These are phyloP conservation scores for Naganishia cerealis DNA, from an alignment of 1,284 basidiomycete genomes.

Conservation along the genomic window DNA sequence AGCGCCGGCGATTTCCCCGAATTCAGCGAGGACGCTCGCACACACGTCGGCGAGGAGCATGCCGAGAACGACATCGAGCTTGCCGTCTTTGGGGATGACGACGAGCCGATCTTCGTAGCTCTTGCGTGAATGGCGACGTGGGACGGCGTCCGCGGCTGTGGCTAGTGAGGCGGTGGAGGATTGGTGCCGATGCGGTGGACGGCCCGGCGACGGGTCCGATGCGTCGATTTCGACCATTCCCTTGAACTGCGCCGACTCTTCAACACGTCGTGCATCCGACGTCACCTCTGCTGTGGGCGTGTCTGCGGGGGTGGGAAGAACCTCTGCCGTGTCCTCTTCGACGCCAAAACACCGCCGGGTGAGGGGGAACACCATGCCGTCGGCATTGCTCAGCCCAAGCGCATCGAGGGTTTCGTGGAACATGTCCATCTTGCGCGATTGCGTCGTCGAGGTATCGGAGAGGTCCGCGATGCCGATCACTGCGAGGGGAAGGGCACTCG, in stretches of 20 bases:
- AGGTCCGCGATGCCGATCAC: conserved; percentile 36
- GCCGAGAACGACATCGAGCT: conserved; percentile 34
- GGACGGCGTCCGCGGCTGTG: not conserved
- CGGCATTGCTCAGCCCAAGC: conserved; percentile 22
- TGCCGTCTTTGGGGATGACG: conserved; percentile 34
- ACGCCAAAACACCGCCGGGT: conserved; percentile 34
- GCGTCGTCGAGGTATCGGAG: conserved; percentile 29
- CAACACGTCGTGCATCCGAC: conserved; percentile 24
- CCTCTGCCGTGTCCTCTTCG: conserved; percentile 27
- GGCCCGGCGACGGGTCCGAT: conserved; percentile 21
- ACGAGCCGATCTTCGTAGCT: conserved; percentile 34
- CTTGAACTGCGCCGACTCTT: conserved; percentile 32
- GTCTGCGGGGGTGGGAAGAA: not conserved
- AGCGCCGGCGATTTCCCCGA: conserved; percentile 34
- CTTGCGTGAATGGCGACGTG: conserved; percentile 5
- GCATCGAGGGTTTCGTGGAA: conserved; percentile 29
- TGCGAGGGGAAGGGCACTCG: conserved; percentile 32
- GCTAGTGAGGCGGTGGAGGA: conserved; percentile 1
- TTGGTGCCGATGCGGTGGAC: conserved; percentile 13
- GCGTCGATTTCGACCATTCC: conserved; percentile 37
- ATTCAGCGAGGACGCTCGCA: conserved; percentile 34
- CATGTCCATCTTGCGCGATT: conserved; percentile 29
- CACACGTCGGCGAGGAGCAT: conserved; percentile 36
- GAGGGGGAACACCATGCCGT: conserved; percentile 32
- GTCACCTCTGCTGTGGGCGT: not conserved